These are phyloP conservation scores for Aureobasidium vineae DNA, from an alignment of 2,329 filamentous ascomycete species.

Conservation along the genomic window DNA sequence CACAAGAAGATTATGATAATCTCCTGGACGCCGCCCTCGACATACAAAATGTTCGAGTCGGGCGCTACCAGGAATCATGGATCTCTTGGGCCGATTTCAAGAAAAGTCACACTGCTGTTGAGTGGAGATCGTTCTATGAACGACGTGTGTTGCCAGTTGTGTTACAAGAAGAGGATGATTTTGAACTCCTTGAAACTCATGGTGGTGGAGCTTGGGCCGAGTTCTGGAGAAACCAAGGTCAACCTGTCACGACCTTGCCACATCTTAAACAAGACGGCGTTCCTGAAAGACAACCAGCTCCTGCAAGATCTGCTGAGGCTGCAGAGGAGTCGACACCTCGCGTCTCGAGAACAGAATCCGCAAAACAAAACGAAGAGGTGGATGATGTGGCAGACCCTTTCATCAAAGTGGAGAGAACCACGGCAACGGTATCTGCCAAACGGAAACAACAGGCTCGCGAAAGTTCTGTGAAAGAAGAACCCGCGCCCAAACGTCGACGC, in stretches of 20 bases:
- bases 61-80: constrained; percentile 33
- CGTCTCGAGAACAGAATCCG: not conserved
- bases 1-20: constrained; percentile 31
- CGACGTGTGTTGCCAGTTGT: constrained; percentile 33
- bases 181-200: not conserved
- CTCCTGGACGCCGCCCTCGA: constrained; percentile 29
- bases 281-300: not conserved
- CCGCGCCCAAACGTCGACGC: not conserved
- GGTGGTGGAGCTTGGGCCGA: not conserved
- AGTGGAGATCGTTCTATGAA: constrained; percentile 35
- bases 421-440: not conserved
- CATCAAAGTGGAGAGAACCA: not conserved
- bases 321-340: not conserved
- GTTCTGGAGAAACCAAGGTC: constrained; percentile 20
- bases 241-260: constrained; percentile 17
- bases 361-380: not conserved
- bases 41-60: constrained; percentile 25
- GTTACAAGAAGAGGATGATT: constrained; percentile 1
- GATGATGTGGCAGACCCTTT: not conserved
- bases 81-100: constrained; percentile 29
- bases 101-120: constrained; percentile 30
- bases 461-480: not conserved
- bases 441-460: not conserved
- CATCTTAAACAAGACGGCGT: not conserved
- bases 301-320: not conserved